Conservation (phyloP, 176 grass and related monocot species). For the Phyllostachys edulis region DNA sequence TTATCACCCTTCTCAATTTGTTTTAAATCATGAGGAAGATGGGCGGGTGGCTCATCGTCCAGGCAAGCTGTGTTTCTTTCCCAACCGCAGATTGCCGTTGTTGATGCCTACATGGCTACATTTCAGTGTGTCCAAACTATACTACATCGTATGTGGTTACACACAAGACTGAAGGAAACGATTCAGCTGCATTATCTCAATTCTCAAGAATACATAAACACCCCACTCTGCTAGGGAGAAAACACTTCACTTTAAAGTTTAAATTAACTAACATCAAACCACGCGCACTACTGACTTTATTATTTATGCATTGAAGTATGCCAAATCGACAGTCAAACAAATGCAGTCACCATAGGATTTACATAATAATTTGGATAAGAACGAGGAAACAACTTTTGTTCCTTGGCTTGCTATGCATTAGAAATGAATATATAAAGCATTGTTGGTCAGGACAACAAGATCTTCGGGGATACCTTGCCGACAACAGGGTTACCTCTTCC, state of each 20-base stretch:
- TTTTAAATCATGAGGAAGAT: constrained; percentile 11
- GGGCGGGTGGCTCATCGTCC: constrained; percentile 8
- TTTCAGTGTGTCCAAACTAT: background rate
- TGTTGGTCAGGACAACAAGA: background rate
- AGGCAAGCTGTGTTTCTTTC: constrained; percentile 30
- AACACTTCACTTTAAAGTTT: too few relatives aligned
- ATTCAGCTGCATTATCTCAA: background rate
- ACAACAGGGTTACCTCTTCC: constrained; percentile 28
- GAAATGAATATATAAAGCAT: background rate
- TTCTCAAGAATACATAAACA: background rate
- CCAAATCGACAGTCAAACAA: too few relatives aligned
- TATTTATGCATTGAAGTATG: too few relatives aligned
- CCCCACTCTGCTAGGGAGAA: background rate
- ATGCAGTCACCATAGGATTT: too few relatives aligned
- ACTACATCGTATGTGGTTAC: background rate
- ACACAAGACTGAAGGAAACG: background rate
- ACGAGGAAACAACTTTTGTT: too few relatives aligned
- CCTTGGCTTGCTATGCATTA: background rate
- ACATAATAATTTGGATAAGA: too few relatives aligned
- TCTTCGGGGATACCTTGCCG: background rate
- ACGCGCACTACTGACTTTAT: too few relatives aligned
- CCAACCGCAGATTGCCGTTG: constrained; percentile 34
- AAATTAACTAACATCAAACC: too few relatives aligned
- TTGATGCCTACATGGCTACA: constrained; percentile 29
- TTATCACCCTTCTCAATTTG: constrained; percentile 17